Conservation (phyloP, 192 early-diverging fungal genomes). For the Backusella luteola region DNA sequence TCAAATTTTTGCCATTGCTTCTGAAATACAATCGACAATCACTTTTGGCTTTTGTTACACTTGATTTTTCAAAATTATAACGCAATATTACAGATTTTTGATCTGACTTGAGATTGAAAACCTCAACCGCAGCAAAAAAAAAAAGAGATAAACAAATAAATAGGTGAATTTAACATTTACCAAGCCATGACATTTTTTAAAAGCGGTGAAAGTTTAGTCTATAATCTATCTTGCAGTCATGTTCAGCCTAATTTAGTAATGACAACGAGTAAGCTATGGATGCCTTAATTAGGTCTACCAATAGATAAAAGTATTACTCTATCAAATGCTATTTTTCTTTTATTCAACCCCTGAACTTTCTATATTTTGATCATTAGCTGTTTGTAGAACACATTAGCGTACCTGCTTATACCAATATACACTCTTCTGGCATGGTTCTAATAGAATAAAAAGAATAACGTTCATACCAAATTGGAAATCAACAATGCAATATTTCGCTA, state of each 20-base stretch:
- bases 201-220: background rate
- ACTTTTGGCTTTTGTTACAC: background rate
- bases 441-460: background rate
- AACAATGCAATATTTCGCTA: background rate
- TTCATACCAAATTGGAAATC: background rate
- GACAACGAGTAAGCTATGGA: background rate
- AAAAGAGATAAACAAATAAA: background rate
- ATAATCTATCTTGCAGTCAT: background rate
- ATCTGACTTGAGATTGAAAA: background rate
- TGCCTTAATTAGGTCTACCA: background rate
- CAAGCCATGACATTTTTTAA: no score
- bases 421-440: background rate
- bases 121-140: background rate
- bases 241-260: background rate
- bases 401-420: background rate
- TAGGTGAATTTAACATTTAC: background rate
- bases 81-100: background rate
- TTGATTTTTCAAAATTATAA: conserved; percentile 2
- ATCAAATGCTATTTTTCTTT: background rate
- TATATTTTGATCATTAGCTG: background rate
- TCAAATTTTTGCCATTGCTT: background rate
- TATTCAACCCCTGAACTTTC: background rate
- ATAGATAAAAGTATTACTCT: background rate
- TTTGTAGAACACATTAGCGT: background rate
- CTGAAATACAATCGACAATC: background rate